Evolutionary conservation across 768 basidiomycete species (phyloP), one percentile per base, ranked within the genome.

Genomic region (Collybiopsis luxurians): DNA sequence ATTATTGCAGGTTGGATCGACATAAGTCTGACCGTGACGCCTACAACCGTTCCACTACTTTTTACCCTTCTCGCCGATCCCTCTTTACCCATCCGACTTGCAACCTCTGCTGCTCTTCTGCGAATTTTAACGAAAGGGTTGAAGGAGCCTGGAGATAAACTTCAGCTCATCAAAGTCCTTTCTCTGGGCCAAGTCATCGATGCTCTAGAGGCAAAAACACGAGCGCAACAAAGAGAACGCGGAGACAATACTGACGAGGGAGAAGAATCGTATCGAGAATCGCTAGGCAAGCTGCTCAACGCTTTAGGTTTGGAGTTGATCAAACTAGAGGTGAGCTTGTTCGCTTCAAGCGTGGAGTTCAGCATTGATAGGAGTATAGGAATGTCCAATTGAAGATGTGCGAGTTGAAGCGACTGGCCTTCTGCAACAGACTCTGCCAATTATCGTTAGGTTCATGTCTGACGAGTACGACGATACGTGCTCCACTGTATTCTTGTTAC

Each of bases 11-110:
- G 94, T 13, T 99, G 97, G 97, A 90, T 98, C 62, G 97, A 99
- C 66, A 95, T 99, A 62, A 94, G 93, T 66, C 76, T 98, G 60
- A 95, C 97, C 12, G 89, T 99, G 58, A 98, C 95, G 1, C 92
- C 90, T 12, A 83, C 81, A 13, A 93, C 95, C 2, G 84, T 98
- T 31, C 86, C 89, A 4, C 75, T 98, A 34, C 79, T 97, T 43
- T 94, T 95, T 68, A 83, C 79, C 36, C 79, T 97, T 39, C 81
- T 98, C 38, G 87, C 87, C 15, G 89, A 95, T 65, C 73, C 82
- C 0, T 86, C 87, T 11, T 70, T 93, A 27, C 80, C 89, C 2
- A 86, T 98, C 63, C 90, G 94, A 28, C 74, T 95, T 28, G 89
- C 94, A 1, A 86, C 95, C 2, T 88, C 87, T 19, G 81, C 79